Conservation (phyloP, 2,329 filamentous ascomycete species). For the Claviceps spartinae region DNA sequence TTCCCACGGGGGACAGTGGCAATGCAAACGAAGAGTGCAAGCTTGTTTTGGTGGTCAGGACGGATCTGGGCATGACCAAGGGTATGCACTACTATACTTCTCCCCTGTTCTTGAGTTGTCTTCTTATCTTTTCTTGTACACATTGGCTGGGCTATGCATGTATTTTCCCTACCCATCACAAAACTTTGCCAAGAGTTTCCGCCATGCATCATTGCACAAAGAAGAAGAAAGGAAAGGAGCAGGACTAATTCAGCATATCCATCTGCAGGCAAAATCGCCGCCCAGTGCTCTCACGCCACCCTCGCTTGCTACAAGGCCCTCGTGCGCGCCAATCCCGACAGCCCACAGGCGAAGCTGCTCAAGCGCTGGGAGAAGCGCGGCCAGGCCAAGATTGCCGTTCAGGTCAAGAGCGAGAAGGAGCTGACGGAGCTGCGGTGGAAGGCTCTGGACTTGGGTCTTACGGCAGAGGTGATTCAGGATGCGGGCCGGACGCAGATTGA, state of each 20-base stretch:
- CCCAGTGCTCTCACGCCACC: constrained; percentile 90
- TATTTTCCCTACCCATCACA: not conserved
- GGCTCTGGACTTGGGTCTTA: constrained; percentile 71
- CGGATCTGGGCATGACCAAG: constrained; percentile 94
- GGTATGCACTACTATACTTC: constrained; percentile 38
- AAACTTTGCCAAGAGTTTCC: not conserved
- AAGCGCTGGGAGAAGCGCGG: constrained; percentile 74
- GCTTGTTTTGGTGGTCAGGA: constrained; percentile 80
- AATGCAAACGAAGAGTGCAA: constrained; percentile 70
- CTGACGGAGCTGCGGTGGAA: constrained; percentile 59
- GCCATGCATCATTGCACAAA: not conserved
- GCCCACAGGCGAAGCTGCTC: constrained; percentile 49
- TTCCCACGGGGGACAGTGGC: constrained; percentile 18
- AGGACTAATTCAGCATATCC: too few relatives aligned
- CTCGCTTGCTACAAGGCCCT: constrained; percentile 92
- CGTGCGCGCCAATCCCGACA: constrained; percentile 38
- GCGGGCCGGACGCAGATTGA: constrained; percentile 97
- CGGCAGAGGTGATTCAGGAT: constrained; percentile 82
- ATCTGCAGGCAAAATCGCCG: constrained; percentile 77
- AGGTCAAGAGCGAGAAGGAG: constrained; percentile 77
- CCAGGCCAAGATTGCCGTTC: constrained; percentile 87
- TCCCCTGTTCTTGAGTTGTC: not conserved
- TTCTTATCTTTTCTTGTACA: not conserved
- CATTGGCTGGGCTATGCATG: not conserved
- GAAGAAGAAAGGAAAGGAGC: too few relatives aligned